Conservation (phyloP, 2,329 filamentous ascomycete species). For the Arthrobotrys iridis region DNA sequence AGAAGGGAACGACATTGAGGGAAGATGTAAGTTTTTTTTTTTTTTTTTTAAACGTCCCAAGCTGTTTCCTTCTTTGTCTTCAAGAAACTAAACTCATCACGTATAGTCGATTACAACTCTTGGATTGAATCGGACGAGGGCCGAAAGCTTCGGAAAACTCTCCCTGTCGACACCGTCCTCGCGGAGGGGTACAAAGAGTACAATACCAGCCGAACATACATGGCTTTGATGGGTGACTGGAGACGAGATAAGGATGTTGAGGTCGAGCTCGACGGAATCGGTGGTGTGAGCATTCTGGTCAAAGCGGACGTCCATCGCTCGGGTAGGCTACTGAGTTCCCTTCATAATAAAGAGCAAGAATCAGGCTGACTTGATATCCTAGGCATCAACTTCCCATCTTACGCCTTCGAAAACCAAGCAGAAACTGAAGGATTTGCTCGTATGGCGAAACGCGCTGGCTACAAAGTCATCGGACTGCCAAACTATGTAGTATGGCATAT, state of each 20-base stretch:
- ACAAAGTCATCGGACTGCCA: constrained; percentile 87
- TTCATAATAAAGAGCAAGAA: not conserved
- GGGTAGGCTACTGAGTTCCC: constrained; percentile 68
- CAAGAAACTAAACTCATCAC: constrained; percentile 58
- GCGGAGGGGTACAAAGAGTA: constrained; percentile 97
- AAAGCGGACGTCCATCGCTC: constrained; percentile 98
- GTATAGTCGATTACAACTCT: constrained; percentile 93
- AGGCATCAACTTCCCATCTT: constrained; percentile 98
- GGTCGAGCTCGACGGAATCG: constrained; percentile 91
- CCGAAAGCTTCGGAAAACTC: constrained; percentile 74
- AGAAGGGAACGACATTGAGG: constrained; percentile 86
- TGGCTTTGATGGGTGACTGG: constrained; percentile 93
- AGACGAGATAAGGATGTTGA: constrained; percentile 90
- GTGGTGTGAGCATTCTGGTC: constrained; percentile 95
- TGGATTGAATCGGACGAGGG: constrained; percentile 94
- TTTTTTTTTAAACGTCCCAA: no score
- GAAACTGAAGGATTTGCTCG: constrained; percentile 99
- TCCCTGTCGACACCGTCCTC: constrained; percentile 83
- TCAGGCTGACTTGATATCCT: constrained; percentile 3
- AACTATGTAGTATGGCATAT: constrained; percentile 99
- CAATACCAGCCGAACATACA: constrained; percentile 86
- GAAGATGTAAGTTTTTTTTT: constrained; percentile 81
- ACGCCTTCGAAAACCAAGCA: constrained; percentile 97
- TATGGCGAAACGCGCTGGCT: constrained; percentile 96
- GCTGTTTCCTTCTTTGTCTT: no score